phyloP scores from a whole-genome alignment of 495 filamentous ascomycete species.

The Daldinia decipiens region DNA sequence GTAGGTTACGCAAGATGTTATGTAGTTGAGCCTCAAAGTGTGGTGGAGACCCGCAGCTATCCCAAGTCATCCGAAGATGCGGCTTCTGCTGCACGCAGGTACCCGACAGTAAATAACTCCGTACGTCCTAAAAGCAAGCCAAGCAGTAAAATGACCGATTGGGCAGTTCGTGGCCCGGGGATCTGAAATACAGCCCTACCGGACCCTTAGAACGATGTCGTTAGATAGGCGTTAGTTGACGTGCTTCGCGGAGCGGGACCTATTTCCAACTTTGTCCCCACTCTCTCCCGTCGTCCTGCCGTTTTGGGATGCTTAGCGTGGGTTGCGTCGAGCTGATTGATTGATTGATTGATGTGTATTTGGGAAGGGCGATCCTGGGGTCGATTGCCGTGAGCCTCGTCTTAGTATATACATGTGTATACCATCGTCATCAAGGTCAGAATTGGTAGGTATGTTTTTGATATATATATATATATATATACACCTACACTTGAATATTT shows the following conservation, averaged over 20 bases:
- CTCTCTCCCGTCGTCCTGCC: constrained; percentile 15
- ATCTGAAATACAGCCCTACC: neutral
- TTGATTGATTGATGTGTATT: constrained; percentile 18
- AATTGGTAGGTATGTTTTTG: too few species aligned
- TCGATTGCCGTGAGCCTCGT: neutral
- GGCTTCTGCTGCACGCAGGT: constrained; percentile 20
- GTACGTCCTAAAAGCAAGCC: constrained; percentile 9
- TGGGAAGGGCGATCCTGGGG: neutral
- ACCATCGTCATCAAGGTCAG: too few species aligned
- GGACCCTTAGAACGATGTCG: constrained; percentile 24
- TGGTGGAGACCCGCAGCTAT: constrained; percentile 28
- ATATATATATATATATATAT: too few species aligned
- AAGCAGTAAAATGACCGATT: constrained; percentile 19
- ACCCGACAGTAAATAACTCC: neutral
- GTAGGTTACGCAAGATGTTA: neutral
- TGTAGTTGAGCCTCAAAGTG: constrained; percentile 32
- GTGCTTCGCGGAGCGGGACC: constrained; percentile 27
- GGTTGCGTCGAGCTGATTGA: constrained; percentile 14
- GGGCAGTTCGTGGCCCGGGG: neutral
- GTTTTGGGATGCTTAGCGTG: constrained; percentile 8
- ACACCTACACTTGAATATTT: too few species aligned
- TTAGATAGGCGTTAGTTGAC: constrained; percentile 32
- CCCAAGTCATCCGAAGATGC: neutral
- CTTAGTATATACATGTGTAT: neutral
- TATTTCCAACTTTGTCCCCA: constrained; percentile 28